phyloP scores from a whole-genome alignment of 2,329 filamentous ascomycete genomes.

The Capronia epimyces region DNA sequence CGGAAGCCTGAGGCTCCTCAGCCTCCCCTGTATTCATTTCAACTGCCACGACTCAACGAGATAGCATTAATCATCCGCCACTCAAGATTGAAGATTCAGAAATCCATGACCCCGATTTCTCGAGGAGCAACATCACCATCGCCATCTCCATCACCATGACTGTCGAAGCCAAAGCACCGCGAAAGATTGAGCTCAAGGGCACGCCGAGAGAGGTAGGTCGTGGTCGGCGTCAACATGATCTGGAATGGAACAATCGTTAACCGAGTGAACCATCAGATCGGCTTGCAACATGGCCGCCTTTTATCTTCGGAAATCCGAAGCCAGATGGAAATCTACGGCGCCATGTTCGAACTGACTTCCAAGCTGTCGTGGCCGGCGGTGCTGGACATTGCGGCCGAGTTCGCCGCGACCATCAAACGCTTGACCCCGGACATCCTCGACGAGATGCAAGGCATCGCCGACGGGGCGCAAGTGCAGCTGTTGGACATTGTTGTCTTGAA shows the following conservation, averaged over 20 bases:
- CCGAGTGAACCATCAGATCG: constrained; percentile 46
- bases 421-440: constrained; percentile 37
- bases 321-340: constrained; percentile 45
- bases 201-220: constrained; percentile 32
- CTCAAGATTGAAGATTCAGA: too few relatives aligned
- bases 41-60: too few relatives aligned
- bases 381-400: constrained; percentile 43
- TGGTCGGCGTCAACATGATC: too few relatives aligned
- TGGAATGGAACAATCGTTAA: too few relatives aligned
- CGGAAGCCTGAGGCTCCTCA: too few relatives aligned
- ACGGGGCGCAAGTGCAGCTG: constrained; percentile 43
- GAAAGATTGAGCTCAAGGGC: constrained; percentile 29
- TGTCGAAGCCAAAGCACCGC: constrained; percentile 9
- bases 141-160: too few relatives aligned
- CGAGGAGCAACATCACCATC: too few relatives aligned
- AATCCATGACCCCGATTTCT: too few relatives aligned
- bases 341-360: constrained; percentile 45
- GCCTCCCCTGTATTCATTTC: too few relatives aligned
- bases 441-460: constrained; percentile 51
- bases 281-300: constrained; percentile 42
- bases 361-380: constrained; percentile 46
- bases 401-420: constrained; percentile 42
- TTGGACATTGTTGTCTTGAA: constrained; percentile 53
- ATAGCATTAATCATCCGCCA: too few relatives aligned
- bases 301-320: constrained; percentile 39